Conservation (phyloP, 2,329 filamentous ascomycete species). For the Botrytis hyacinthi region DNA sequence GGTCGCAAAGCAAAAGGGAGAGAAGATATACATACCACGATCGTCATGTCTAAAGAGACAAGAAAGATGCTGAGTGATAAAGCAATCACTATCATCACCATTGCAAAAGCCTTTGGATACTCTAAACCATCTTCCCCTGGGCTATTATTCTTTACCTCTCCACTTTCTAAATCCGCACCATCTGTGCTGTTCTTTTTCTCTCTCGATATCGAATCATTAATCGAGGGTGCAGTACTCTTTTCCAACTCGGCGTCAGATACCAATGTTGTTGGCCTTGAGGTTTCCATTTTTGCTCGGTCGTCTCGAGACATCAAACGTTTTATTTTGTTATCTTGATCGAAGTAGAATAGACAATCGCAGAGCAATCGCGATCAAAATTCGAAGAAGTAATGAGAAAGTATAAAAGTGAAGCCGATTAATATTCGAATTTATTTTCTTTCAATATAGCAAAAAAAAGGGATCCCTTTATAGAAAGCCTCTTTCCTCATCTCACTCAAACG, state of each 20-base stretch:
- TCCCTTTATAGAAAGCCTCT: not conserved
- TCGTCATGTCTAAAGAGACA: conserved; percentile 47
- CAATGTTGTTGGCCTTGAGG: conserved; percentile 6
- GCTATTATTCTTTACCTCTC: not conserved
- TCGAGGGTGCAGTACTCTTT: conserved; percentile 26
- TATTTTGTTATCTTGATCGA: not conserved
- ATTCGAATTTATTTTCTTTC: not conserved
- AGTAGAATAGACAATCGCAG: not conserved
- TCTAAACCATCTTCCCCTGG: conserved; percentile 27
- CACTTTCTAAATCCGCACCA: conserved; percentile 20
- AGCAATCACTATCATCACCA: conserved; percentile 47
- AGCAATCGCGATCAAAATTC: not conserved
- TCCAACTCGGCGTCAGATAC: conserved; percentile 23
- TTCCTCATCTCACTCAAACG: not conserved
- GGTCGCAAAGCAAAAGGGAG: not conserved
- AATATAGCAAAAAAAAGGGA: not conserved
- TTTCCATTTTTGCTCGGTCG: not conserved
- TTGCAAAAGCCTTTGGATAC: conserved; percentile 34
- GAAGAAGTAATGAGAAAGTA: not conserved
- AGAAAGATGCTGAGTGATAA: conserved; percentile 50
- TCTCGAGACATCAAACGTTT: not conserved
- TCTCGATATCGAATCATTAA: conserved; percentile 24
- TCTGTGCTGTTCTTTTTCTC: conserved; percentile 28
- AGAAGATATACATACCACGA: conserved; percentile 40
- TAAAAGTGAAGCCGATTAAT: not conserved